A percentile compares a stretch with the other conserved stretches of the same genome.
Evolutionary conservation across 2,329 filamentous ascomycete genomes (phyloP).

Genomic region (Knufia fluminis): DNA sequence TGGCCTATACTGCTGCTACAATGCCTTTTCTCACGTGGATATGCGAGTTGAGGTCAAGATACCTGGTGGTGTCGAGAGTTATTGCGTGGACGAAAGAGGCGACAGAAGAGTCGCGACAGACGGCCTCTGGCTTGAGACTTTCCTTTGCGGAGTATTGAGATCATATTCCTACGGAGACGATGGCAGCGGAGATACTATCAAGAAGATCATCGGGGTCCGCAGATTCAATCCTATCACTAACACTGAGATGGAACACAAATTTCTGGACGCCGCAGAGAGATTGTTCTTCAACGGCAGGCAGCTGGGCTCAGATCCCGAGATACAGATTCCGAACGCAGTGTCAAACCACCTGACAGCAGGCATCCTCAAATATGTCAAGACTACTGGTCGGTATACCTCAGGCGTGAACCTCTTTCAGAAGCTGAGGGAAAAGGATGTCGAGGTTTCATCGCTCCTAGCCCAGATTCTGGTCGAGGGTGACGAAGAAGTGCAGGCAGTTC

Average conservation of each 20-base stretch:
- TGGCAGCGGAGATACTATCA: slow-evolving; percentile 85
- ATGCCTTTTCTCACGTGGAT: slow-evolving; percentile 94
- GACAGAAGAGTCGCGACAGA: slow-evolving; percentile 91
- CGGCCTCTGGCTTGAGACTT: slow-evolving; percentile 93
- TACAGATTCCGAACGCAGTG: slow-evolving; percentile 93
- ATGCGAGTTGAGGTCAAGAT: slow-evolving; percentile 99
- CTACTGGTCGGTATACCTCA: slow-evolving; percentile 85
- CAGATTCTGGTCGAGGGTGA: slow-evolving; percentile 90
- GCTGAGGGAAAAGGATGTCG: slow-evolving; percentile 76
- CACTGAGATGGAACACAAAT: slow-evolving; percentile 96
- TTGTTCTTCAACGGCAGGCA: slow-evolving; percentile 95
- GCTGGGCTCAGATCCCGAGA: slow-evolving; percentile 89
- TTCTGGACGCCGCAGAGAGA: slow-evolving; percentile 85
- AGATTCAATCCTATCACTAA: slow-evolving; percentile 96
- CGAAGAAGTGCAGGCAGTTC: slow-evolving; percentile 92
- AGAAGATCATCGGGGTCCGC: slow-evolving; percentile 93
- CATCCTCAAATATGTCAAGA: slow-evolving; percentile 86
- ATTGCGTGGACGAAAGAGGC: slow-evolving; percentile 92
- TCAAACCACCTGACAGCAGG: slow-evolving; percentile 94
- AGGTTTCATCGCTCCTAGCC: slow-evolving; percentile 85
- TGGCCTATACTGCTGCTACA: slow-evolving; percentile 96
- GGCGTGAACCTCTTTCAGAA: slow-evolving; percentile 98
- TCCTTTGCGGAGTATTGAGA: slow-evolving; percentile 85
- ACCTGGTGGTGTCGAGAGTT: slow-evolving; percentile 90
- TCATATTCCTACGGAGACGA: slow-evolving; percentile 97